Evolutionary conservation across 192 early-diverging fungal species (phyloP).

Genomic region (Neocallimastix lanati): DNA sequence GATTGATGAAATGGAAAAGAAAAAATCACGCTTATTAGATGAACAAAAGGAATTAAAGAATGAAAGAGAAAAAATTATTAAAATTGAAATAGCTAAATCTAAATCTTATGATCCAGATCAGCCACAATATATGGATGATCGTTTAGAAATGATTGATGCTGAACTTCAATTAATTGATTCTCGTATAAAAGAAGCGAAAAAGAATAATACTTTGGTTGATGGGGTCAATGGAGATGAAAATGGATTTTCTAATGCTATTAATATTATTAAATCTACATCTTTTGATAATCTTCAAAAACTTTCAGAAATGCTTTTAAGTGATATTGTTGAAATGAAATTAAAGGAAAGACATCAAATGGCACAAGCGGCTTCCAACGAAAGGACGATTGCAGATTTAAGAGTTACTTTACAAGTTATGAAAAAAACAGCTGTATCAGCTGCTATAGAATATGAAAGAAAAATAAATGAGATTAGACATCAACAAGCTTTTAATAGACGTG

Average conservation of each 20-base stretch:
- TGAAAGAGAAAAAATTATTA: constrained; percentile 22
- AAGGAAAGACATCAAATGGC: constrained; percentile 20
- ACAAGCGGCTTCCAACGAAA: constrained; percentile 24
- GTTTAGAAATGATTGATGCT: constrained; percentile 28
- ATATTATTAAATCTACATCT: constrained; percentile 26
- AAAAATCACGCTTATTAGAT: constrained; percentile 18
- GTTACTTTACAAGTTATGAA: constrained; percentile 36
- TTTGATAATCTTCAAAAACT: constrained; percentile 23
- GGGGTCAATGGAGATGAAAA: constrained; percentile 6
- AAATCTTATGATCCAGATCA: constrained; percentile 7
- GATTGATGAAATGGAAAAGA: constrained; percentile 30
- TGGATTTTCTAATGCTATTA: constrained; percentile 1
- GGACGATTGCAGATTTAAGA: constrained; percentile 24
- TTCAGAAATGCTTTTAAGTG: constrained; percentile 30
- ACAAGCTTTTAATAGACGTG: neutral
- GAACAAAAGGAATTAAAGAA: constrained; percentile 26
- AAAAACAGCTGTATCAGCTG: constrained; percentile 26
- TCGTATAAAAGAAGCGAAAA: constrained; percentile 18
- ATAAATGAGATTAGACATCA: neutral
- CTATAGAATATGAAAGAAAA: constrained; percentile 19
- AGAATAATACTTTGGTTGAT: constrained; percentile 16
- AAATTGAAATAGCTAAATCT: constrained; percentile 11
- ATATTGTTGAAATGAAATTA: constrained; percentile 26
- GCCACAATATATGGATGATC: constrained; percentile 31
- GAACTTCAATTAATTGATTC: constrained; percentile 35